A percentile compares a stretch with the other conserved stretches of the same genome.
Conservation (phyloP, 352 stramenopile genomes). For the Pythium aquatile region DNA sequence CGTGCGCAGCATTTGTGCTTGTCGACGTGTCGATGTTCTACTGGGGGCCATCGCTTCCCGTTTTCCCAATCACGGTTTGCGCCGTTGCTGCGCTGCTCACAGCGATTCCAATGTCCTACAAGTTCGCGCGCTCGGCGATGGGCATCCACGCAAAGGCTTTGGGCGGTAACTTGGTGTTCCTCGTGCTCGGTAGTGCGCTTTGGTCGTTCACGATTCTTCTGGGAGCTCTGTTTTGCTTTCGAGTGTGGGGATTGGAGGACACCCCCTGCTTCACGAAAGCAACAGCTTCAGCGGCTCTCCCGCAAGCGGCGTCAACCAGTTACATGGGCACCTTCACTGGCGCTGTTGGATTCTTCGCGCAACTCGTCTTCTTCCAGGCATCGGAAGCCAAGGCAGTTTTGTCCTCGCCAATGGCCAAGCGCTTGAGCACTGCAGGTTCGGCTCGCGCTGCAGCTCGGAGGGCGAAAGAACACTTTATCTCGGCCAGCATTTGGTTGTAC, state of each 20-base stretch:
- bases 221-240: slow-evolving; percentile 42
- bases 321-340: slow-evolving; percentile 55
- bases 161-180: slow-evolving; percentile 47
- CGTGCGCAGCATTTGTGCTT: slow-evolving; percentile 46
- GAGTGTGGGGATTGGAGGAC: slow-evolving; percentile 38
- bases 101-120: slow-evolving; percentile 53
- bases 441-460: slow-evolving; percentile 17
- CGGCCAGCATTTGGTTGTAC: slow-evolving; percentile 24
- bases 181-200: slow-evolving; percentile 48
- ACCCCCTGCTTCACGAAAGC: background rate
- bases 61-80: slow-evolving; percentile 46
- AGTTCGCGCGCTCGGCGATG: slow-evolving; percentile 34
- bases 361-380: slow-evolving; percentile 47
- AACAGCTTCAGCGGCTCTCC: background rate
- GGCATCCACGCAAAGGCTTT: slow-evolving; percentile 32
- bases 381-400: slow-evolving; percentile 16
- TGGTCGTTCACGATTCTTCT: slow-evolving; percentile 63
- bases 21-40: slow-evolving; percentile 48
- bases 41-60: slow-evolving; percentile 40
- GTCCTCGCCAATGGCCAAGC: background rate
- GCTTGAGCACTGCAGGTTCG: background rate
- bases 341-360: slow-evolving; percentile 42
- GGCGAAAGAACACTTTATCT: slow-evolving; percentile 21
- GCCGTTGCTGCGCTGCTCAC: slow-evolving; percentile 49
- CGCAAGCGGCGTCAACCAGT: slow-evolving; percentile 20